A percentile compares a stretch with the other conserved stretches of the same genome.
phyloP scores from a whole-genome alignment of 75 land plant species.

The Cupressus sempervirens region DNA sequence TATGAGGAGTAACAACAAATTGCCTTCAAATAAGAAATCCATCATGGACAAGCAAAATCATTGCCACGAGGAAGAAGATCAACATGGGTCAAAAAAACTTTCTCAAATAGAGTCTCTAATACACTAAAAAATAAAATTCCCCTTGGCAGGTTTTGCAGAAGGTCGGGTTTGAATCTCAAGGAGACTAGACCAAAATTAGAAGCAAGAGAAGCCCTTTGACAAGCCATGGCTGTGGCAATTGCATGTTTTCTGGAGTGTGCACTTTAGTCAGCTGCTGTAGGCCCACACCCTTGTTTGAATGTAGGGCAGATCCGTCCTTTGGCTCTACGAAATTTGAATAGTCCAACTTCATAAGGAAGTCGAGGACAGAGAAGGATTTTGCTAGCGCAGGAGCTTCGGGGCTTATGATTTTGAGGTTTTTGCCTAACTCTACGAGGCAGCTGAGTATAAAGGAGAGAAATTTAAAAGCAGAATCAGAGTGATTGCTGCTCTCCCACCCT shows the following conservation, averaged over 20 bases:
- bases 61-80: too few relatives aligned
- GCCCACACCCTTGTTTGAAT: slow-evolving; percentile 1
- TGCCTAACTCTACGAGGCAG: slow-evolving; percentile 96
- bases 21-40: too few relatives aligned
- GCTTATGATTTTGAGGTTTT: slow-evolving; percentile 68
- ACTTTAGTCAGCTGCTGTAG: neutral
- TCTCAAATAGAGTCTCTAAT: too few relatives aligned
- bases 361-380: neutral
- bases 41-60: too few relatives aligned
- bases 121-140: too few relatives aligned
- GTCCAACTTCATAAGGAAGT: neutral
- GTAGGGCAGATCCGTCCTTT: slow-evolving; percentile 1
- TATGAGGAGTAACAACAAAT: too few relatives aligned
- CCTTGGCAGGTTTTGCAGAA: neutral
- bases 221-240: slow-evolving; percentile 4
- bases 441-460: slow-evolving; percentile 90
- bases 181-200: neutral
- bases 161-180: neutral
- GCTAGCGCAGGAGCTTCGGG: slow-evolving; percentile 5
- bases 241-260: neutral
- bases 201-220: neutral
- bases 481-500: too few relatives aligned
- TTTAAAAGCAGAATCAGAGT: too few relatives aligned
- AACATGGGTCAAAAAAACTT: too few relatives aligned
- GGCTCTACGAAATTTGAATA: neutral